phyloP scores from a whole-genome alignment of 2,329 filamentous ascomycete species.

The Ploettnerulaceae sp. region DNA sequence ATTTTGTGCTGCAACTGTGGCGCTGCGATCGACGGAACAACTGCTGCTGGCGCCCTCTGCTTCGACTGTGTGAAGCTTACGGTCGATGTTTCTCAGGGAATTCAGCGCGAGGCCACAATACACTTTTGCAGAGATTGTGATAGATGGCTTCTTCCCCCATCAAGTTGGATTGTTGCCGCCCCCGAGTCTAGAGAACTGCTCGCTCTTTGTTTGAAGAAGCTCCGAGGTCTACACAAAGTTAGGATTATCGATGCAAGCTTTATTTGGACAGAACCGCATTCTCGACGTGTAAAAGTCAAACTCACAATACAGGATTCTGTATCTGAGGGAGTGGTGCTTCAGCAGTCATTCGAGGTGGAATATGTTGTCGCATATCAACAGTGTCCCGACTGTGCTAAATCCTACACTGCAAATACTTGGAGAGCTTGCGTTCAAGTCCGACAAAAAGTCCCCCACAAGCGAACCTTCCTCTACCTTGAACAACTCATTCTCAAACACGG shows the following conservation, averaged over 20 bases:
- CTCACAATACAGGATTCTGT: slow-evolving; percentile 79
- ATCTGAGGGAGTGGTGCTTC: slow-evolving; percentile 62
- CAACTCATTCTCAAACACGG: slow-evolving; percentile 93
- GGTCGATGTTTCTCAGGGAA: slow-evolving; percentile 85
- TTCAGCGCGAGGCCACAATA: slow-evolving; percentile 83
- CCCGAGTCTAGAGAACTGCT: slow-evolving; percentile 90
- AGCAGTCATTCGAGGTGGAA: slow-evolving; percentile 93
- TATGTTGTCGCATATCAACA: slow-evolving; percentile 89
- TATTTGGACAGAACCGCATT: slow-evolving; percentile 98
- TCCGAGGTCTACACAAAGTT: slow-evolving; percentile 81
- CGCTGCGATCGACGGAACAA: slow-evolving; percentile 88
- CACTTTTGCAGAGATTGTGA: slow-evolving; percentile 95
- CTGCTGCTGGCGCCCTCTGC: slow-evolving; percentile 80
- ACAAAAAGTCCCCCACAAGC: slow-evolving; percentile 95
- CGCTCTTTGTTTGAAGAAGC: slow-evolving; percentile 82
- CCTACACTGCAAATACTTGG: slow-evolving; percentile 95
- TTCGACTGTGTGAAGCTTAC: slow-evolving; percentile 95
- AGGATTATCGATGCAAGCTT: slow-evolving; percentile 94
- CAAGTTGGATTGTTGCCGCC: slow-evolving; percentile 76
- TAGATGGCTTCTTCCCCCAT: slow-evolving; percentile 83
- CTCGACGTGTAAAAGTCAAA: slow-evolving; percentile 86
- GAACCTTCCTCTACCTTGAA: slow-evolving; percentile 77
- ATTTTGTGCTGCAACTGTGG: slow-evolving; percentile 99
- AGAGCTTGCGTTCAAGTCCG: slow-evolving; percentile 88
- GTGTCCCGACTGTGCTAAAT: slow-evolving; percentile 92